phyloP scores from a whole-genome alignment of 139 green algal species.

The Micractinium conductrix region DNA sequence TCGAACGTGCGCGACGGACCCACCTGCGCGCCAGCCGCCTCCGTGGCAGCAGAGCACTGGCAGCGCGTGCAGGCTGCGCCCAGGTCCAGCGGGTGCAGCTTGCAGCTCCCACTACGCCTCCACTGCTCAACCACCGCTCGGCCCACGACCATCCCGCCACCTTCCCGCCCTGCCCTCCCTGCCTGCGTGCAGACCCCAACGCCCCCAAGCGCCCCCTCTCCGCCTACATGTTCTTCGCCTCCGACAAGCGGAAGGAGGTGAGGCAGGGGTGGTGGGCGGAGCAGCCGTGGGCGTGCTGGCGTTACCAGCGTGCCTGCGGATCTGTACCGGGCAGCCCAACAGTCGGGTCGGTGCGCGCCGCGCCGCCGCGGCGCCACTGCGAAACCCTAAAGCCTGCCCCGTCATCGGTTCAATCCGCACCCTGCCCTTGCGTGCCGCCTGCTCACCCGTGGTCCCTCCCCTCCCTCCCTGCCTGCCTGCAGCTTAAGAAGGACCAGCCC shows the following conservation, averaged over 20 bases:
- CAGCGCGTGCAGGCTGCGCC: no score
- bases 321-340: no score
- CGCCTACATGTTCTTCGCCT: constrained; percentile 49
- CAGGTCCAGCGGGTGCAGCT: no score
- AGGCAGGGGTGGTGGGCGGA: neutral
- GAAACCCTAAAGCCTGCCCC: no score
- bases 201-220: constrained; percentile 46
- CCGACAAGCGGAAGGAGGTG: constrained; percentile 33
- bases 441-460: no score
- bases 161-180: neutral
- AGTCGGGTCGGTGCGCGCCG: neutral
- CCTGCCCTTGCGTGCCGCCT: neutral
- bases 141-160: no score
- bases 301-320: neutral
- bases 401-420: neutral
- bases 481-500: constrained; percentile 32
- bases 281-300: neutral
- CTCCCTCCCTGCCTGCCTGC: neutral
- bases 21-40: no score
- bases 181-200: constrained; percentile 42
- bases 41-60: no score
- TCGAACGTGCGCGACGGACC: no score
- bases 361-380: neutral
- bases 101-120: no score
- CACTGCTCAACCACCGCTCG: no score